A percentile compares a stretch with the other conserved stretches of the same genome.
Evolutionary conservation across 1,284 basidiomycete species (phyloP).

Genomic region (Lignosus rhinocerotis): DNA sequence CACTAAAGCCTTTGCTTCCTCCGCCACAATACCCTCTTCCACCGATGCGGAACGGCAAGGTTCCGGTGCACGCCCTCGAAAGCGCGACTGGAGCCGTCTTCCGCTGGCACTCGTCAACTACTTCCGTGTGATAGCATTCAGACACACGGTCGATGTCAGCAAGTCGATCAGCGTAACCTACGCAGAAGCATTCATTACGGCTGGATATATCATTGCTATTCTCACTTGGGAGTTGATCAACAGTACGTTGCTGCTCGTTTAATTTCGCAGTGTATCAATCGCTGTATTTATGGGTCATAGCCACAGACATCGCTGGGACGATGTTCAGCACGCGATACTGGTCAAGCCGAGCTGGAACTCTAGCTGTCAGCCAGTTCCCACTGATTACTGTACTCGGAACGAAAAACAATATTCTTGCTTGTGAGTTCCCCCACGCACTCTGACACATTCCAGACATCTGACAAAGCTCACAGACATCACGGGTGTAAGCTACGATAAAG

Average conservation of each 20-base stretch:
- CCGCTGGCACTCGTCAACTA: conserved; percentile 42
- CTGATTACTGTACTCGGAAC: conserved; percentile 63
- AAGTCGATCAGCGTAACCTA: conserved; percentile 44
- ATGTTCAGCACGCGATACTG: conserved; percentile 42
- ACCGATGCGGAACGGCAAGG: conserved; percentile 26
- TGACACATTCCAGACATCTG: neutral
- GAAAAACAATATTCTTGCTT: conserved; percentile 62
- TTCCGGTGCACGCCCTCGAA: neutral
- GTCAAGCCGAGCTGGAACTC: conserved; percentile 48
- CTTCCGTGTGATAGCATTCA: conserved; percentile 48
- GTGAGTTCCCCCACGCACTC: conserved; percentile 36
- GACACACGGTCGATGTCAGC: conserved; percentile 46
- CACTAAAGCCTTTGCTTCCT: conserved; percentile 17
- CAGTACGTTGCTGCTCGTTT: conserved; percentile 36
- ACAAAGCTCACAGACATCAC: conserved; percentile 46
- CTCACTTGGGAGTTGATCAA: conserved; percentile 50
- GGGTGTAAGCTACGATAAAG: conserved; percentile 61
- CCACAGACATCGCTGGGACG: conserved; percentile 35
- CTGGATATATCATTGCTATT: conserved; percentile 47
- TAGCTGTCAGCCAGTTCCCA: conserved; percentile 58
- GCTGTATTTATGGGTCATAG: conserved; percentile 29
- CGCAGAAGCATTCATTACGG: conserved; percentile 45
- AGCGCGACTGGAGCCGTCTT: conserved; percentile 31
- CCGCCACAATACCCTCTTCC: neutral
- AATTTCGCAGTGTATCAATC: neutral